Evolutionary conservation across 2,329 filamentous ascomycete genomes (phyloP).

Genomic region (Neonectria sp.): DNA sequence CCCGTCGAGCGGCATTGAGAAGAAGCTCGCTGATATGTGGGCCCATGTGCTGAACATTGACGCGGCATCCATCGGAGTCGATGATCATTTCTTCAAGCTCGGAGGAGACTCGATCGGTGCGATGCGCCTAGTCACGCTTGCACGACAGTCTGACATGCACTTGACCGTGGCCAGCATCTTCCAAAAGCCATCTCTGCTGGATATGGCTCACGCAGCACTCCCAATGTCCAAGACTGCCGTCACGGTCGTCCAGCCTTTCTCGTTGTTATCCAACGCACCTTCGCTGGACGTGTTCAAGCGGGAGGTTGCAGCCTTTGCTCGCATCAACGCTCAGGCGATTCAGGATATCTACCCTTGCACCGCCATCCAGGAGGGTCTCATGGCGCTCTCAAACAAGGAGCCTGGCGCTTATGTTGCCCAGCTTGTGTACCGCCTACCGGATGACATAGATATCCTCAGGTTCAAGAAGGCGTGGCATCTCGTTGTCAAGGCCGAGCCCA

Average conservation of each 20-base stretch:
- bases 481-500: constrained; percentile 28
- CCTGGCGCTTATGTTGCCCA: constrained; percentile 42
- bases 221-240: constrained; percentile 23
- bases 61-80: constrained; percentile 21
- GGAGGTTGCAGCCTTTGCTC: not conserved
- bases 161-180: constrained; percentile 64
- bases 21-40: constrained; percentile 33
- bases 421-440: constrained; percentile 34
- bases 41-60: constrained; percentile 30
- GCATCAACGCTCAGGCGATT: not conserved
- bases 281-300: constrained; percentile 2
- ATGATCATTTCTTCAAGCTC: constrained; percentile 61
- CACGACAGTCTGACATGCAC: constrained; percentile 54
- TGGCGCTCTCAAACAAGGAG: constrained; percentile 38
- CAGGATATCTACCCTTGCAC: constrained; percentile 42
- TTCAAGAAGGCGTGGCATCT: constrained; percentile 38
- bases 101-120: constrained; percentile 54
- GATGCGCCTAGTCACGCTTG: constrained; percentile 47
- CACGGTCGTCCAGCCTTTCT: constrained; percentile 23
- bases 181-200: constrained; percentile 38
- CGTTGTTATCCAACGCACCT: constrained; percentile 13
- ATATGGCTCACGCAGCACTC: constrained; percentile 39
- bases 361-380: constrained; percentile 41
- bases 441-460: constrained; percentile 9
- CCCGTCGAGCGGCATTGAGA: constrained; percentile 51